Conservation (phyloP, 2,329 filamentous ascomycete genomes). For the Chrysosporium keratinophilum region DNA sequence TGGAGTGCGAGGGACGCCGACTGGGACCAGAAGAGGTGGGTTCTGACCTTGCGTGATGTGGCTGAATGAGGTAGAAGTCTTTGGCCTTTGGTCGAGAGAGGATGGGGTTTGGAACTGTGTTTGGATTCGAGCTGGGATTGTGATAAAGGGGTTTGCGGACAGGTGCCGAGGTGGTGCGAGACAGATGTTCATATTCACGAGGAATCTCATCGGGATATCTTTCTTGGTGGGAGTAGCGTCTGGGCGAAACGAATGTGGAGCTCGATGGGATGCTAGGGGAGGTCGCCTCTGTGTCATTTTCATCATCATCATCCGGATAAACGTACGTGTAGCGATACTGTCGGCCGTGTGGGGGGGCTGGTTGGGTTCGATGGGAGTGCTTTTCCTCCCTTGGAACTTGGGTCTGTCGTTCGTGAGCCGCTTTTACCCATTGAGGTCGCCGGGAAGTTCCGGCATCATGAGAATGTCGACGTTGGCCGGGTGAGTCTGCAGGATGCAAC, state of each 20-base stretch:
- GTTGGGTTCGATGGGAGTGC: background rate
- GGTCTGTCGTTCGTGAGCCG: background rate
- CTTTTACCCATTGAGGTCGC: background rate
- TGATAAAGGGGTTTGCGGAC: constrained; percentile 1
- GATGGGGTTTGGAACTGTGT: background rate
- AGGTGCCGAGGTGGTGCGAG: constrained; percentile 1
- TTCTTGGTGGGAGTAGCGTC: background rate
- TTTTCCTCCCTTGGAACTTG: background rate
- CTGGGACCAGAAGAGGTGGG: background rate
- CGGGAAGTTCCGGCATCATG: background rate
- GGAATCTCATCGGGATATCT: background rate
- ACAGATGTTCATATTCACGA: background rate
- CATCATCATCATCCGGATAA: constrained; percentile 6
- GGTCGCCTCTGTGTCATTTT: background rate
- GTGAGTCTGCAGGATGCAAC: background rate
- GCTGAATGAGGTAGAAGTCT: constrained; percentile 4
- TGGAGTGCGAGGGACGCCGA: constrained; percentile 1
- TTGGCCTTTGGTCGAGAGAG: background rate
- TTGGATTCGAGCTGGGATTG: background rate
- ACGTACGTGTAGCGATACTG: background rate
- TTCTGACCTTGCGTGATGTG: background rate
- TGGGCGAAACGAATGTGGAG: background rate
- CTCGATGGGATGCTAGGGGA: background rate
- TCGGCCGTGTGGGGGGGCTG: background rate
- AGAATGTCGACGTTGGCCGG: constrained; percentile 4